A percentile compares a stretch with the other conserved stretches of the same genome.
Conservation (phyloP, 2,329 filamentous ascomycete species). For the Xylaria sp. region DNA sequence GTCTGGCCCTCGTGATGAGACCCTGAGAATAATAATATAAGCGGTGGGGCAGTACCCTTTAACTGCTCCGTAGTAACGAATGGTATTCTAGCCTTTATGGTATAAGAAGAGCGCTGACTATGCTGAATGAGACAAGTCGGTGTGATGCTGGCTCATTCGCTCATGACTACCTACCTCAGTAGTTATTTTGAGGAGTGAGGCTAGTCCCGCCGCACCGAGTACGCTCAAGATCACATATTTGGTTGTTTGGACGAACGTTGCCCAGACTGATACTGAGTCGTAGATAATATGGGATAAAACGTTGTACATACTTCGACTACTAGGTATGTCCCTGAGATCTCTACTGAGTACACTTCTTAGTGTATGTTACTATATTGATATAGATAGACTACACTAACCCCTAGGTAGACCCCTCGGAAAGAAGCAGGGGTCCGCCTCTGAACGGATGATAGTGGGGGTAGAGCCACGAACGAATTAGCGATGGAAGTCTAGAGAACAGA, state of each 20-base stretch:
- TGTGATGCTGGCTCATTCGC: constrained; percentile 23
- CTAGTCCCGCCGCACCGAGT: not conserved
- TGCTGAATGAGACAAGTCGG: constrained; percentile 26
- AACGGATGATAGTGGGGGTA: constrained; percentile 41
- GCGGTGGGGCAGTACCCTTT: constrained; percentile 25
- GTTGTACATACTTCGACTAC: not conserved
- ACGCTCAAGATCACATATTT: not conserved
- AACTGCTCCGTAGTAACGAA: constrained; percentile 4
- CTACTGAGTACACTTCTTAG: not conserved
- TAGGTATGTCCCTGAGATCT: not conserved
- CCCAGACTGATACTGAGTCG: not conserved
- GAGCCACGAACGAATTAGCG: constrained; percentile 34
- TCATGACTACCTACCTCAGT: not conserved
- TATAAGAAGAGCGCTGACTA: constrained; percentile 5
- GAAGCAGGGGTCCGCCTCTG: constrained; percentile 34
- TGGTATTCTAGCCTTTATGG: not conserved
- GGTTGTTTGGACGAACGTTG: not conserved
- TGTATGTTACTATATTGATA: not conserved
- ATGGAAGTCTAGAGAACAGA: constrained; percentile 38
- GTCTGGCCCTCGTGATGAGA: constrained; percentile 33
- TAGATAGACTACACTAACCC: not conserved
- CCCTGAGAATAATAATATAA: constrained; percentile 18
- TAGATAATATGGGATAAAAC: not conserved
- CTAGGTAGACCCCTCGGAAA: constrained; percentile 18
- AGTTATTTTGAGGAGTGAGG: not conserved